Evolutionary conservation across 257 asterid genomes (phyloP).

Genomic region (Salvia rosmarinus): DNA sequence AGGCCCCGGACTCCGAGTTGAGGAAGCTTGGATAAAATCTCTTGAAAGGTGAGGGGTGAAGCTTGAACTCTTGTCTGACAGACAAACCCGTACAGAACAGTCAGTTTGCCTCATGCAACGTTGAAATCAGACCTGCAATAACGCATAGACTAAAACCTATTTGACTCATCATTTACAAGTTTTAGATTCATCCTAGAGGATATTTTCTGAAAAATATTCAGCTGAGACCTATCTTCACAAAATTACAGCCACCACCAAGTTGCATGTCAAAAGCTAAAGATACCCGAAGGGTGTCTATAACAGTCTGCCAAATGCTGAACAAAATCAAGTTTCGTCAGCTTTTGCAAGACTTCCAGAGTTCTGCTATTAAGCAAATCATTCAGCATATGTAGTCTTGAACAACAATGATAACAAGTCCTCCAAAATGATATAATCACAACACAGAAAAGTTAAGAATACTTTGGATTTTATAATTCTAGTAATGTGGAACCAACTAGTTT

Average conservation of each 20-base stretch:
- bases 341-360: not conserved
- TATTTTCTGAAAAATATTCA: slow-evolving; percentile 14
- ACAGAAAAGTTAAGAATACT: not conserved
- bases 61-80: slow-evolving; percentile 96
- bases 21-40: slow-evolving; percentile 83
- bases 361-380: not conserved
- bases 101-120: slow-evolving; percentile 42
- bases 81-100: slow-evolving; percentile 41
- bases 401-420: not conserved
- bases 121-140: slow-evolving; percentile 36
- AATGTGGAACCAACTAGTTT: not conserved
- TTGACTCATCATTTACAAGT: slow-evolving; percentile 31
- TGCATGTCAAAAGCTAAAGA: not conserved
- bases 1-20: slow-evolving; percentile 82
- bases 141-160: slow-evolving; percentile 26
- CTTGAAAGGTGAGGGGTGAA: slow-evolving; percentile 85
- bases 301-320: not conserved
- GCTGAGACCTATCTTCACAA: not conserved
- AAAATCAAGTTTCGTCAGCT: slow-evolving; percentile 14
- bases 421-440: not conserved
- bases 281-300: not conserved
- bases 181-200: slow-evolving; percentile 19
- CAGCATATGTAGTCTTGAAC: not conserved
- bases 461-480: no score
- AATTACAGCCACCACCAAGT: not conserved